A percentile compares a stretch with the other conserved stretches of the same genome.
These are phyloP conservation scores for Botrytis tulipae DNA, from an alignment of 2,329 filamentous ascomycete species.

Conservation along the genomic window DNA sequence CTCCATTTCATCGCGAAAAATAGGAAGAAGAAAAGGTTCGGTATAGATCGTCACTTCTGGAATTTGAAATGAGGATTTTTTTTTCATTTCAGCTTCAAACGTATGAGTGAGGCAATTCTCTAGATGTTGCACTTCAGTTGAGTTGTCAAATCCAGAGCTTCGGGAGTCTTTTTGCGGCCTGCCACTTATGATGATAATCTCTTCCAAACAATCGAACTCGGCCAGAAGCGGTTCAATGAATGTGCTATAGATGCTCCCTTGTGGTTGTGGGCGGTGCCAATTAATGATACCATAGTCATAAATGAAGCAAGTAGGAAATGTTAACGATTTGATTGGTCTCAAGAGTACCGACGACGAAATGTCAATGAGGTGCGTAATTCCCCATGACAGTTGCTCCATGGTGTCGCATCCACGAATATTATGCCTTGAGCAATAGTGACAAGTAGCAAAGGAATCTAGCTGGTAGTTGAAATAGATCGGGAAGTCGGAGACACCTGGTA, in stretches of 20 bases:
- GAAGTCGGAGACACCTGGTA: neutral
- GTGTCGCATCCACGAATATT: too few species aligned
- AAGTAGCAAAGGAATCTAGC: neutral
- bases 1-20: neutral
- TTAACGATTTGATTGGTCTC: neutral
- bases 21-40: neutral
- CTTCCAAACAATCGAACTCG: too few species aligned
- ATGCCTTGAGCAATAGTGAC: too few species aligned
- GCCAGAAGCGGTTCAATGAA: too few species aligned
- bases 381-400: neutral
- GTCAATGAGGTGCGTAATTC: neutral
- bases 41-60: neutral
- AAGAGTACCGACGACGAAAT: neutral
- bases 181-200: too few species aligned
- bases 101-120: neutral
- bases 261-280: too few species aligned
- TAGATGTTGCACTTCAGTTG: too few species aligned
- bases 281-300: neutral
- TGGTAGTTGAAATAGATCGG: neutral
- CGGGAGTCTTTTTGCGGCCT: too few species aligned
- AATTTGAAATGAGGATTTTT: neutral
- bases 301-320: neutral
- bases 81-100: neutral
- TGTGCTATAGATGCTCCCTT: too few species aligned
- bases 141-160: too few species aligned